Evolutionary conservation across 2,329 filamentous ascomycete species (phyloP).

Genomic region (Xylariales sp.): DNA sequence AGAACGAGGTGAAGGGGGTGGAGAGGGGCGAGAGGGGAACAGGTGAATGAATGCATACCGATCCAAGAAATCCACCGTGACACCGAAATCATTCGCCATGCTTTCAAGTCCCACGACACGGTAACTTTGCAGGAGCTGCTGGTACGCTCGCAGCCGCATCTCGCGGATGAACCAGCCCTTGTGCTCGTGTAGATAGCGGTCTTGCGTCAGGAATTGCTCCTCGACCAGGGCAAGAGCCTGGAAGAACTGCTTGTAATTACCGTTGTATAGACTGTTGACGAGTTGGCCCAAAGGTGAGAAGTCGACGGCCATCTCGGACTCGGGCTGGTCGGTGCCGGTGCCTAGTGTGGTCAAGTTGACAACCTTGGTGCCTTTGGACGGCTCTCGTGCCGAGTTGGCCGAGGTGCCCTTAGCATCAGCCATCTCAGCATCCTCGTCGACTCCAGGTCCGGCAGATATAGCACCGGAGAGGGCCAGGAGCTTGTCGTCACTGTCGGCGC

Average conservation of each 20-base stretch:
- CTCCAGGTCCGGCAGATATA: slow-evolving; percentile 74
- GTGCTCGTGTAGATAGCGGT: slow-evolving; percentile 94
- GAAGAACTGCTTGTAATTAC: slow-evolving; percentile 94
- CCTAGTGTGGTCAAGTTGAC: slow-evolving; percentile 88
- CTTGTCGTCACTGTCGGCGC: slow-evolving; percentile 76
- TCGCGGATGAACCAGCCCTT: slow-evolving; percentile 96
- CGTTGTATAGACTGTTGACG: slow-evolving; percentile 86
- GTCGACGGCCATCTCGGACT: slow-evolving; percentile 78
- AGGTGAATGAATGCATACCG: slow-evolving; percentile 65
- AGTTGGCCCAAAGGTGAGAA: slow-evolving; percentile 84
- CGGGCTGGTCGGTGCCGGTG: slow-evolving; percentile 62
- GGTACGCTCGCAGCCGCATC: slow-evolving; percentile 94
- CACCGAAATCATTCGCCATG: slow-evolving; percentile 96
- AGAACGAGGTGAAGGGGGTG: background rate
- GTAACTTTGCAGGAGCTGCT: slow-evolving; percentile 96
- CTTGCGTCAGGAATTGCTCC: slow-evolving; percentile 87
- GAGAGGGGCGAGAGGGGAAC: no score
- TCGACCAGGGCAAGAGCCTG: slow-evolving; percentile 83
- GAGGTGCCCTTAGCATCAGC: slow-evolving; percentile 54
- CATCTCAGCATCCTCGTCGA: slow-evolving; percentile 68
- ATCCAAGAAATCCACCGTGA: slow-evolving; percentile 93
- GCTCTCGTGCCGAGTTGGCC: slow-evolving; percentile 37
- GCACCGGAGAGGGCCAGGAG: slow-evolving; percentile 76
- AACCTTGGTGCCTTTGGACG: slow-evolving; percentile 53
- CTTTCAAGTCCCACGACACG: slow-evolving; percentile 93